These are phyloP conservation scores for Phytopythium delawarense DNA, from an alignment of 352 stramenopile genomes.

Conservation along the genomic window DNA sequence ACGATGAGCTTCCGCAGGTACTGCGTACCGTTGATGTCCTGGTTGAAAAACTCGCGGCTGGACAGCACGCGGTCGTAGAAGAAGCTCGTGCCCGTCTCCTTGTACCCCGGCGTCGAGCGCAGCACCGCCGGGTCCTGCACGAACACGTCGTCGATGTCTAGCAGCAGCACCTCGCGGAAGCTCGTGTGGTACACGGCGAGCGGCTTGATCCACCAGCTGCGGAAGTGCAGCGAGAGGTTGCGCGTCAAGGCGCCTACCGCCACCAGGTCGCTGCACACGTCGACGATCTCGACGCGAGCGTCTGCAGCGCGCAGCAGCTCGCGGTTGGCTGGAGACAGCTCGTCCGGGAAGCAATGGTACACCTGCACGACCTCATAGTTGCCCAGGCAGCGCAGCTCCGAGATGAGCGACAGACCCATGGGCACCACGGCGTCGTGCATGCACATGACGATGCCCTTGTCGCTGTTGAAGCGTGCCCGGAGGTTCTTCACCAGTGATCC, in stretches of 20 bases:
- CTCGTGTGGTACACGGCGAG: conserved; percentile 39
- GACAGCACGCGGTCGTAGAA: conserved; percentile 61
- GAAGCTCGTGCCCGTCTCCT: conserved; percentile 42
- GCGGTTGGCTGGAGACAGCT: conserved; percentile 19
- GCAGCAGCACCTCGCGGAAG: conserved; percentile 28
- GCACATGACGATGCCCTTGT: conserved; percentile 26
- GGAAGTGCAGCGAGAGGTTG: conserved; percentile 13
- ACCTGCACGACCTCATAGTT: conserved; percentile 31
- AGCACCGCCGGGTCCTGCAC: conserved; percentile 39
- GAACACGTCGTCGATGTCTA: conserved; percentile 49
- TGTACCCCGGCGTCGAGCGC: conserved; percentile 33
- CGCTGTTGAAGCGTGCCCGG: not conserved
- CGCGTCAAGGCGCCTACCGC: conserved; percentile 9
- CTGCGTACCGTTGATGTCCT: conserved; percentile 25
- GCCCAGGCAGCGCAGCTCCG: conserved; percentile 27
- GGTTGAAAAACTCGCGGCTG: conserved; percentile 35
- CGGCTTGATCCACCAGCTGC: conserved; percentile 41
- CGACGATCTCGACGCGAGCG: conserved; percentile 29
- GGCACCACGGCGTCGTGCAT: conserved; percentile 25
- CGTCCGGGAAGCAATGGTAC: conserved; percentile 21
- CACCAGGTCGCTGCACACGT: conserved; percentile 30
- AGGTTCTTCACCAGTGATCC: not conserved
- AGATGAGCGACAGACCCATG: conserved; percentile 37
- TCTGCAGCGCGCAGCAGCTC: conserved; percentile 16
- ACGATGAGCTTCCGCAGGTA: conserved; percentile 36